phyloP scores from a whole-genome alignment of 75 land plant genomes.

The Pseudotsuga menziesii region DNA sequence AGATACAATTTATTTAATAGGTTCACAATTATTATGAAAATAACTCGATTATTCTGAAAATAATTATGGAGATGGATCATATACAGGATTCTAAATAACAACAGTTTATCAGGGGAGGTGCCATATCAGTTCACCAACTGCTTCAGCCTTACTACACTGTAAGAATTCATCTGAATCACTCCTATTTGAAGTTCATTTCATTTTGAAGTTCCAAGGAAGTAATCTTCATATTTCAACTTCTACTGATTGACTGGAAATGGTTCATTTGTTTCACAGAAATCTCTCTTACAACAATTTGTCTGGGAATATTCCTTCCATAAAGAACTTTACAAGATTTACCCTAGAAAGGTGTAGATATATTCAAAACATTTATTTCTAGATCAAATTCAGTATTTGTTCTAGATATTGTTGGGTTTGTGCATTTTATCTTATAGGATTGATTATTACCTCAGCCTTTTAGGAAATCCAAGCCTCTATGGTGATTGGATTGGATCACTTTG shows the following conservation, averaged over 20 bases:
- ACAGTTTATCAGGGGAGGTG: slow-evolving; percentile 76
- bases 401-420: neutral
- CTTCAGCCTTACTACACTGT: slow-evolving; percentile 72
- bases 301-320: slow-evolving; percentile 69
- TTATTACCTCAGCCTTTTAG: slow-evolving; percentile 46
- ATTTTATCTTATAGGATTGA: neutral
- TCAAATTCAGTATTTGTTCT: neutral
- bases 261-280: slow-evolving; percentile 42
- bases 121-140: slow-evolving; percentile 58
- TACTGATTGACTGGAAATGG: slow-evolving; percentile 9
- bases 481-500: slow-evolving; percentile 50
- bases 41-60: neutral
- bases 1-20: neutral
- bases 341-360: slow-evolving; percentile 52
- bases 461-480: slow-evolving; percentile 84
- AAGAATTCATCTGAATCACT: slow-evolving; percentile 13
- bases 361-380: neutral
- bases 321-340: slow-evolving; percentile 75
- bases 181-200: neutral
- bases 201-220: neutral
- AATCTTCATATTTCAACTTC: neutral
- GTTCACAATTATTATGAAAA: too few species aligned
- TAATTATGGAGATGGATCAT: neutral
- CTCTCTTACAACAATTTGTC: slow-evolving; percentile 82
- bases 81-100: slow-evolving; percentile 64